Base-by-base conservation (phyloP, 139 green algal genomes). In the Picochlorum sp. region DNA sequence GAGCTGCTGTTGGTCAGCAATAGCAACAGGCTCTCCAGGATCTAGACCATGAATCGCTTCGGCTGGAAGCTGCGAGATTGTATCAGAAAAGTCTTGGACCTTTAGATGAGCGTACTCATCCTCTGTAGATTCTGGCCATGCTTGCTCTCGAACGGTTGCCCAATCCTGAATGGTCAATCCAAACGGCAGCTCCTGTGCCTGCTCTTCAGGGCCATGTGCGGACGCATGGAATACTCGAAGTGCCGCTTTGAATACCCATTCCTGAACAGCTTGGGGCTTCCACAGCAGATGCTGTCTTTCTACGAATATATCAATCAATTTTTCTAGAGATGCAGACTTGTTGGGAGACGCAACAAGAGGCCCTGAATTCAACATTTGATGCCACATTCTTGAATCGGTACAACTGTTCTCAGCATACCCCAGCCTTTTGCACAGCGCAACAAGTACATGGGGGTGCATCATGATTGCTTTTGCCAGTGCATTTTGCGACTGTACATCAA, bases 261-360 rank as follows among this genome's bases (percentile, higher is more conserved):
- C 68, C 36, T 88, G 75, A 3, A 83, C 77, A 18, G 85, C 74
- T 1, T 36, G 7, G n/a, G 74, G 67, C 67, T 94, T 90, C 86
- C 88, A 97, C 45, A 97, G 72, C 45, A 84, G 30, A 30, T 82
- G 67, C 49, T 85, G 81, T 41, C 88, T 77, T 70, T 96, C 85
- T 28, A 88, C 80, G 63, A 87, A 95, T 18, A 96, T 69, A 57
- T 69, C 68, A 2, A 88, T 58, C 54, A 96, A 62, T 60, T 95
- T 85, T n/a, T 52, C 56, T 14, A 95, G 67, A 1, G 78, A 78
- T 7, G 83, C 73, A 10, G 57, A 20, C 0, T 77, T 68, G 14
- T 56, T 52, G 12, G 68, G 36, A 36, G 22, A 13, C 16, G 22
- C 16, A 20, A n/a, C 26, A 63, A 88, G 88, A 31, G 85, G 65